Base-by-base conservation (phyloP, 2,329 filamentous ascomycete species). In the Berkeleyomyces rouxiae region DNA sequence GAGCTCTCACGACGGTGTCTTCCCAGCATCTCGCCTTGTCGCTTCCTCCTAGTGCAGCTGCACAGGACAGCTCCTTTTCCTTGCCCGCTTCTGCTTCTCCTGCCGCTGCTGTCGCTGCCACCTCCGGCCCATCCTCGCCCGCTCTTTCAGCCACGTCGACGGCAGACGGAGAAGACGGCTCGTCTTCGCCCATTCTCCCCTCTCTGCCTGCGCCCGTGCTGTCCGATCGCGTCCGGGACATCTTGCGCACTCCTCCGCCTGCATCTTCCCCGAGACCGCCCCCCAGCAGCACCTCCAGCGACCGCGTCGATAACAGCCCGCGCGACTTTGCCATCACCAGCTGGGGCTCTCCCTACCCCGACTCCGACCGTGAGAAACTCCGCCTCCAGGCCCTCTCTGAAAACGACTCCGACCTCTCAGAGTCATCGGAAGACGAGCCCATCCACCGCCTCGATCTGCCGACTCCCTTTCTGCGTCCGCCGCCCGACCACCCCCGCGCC, bases 281-380 rank as follows among this genome's bases (percentile, higher is more conserved):
- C 42, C 43, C 39, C 37, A 46, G 11, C 44, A 59, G 37, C 37
- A 36, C 33, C 9, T 40, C 33, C 16, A 16, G 47, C 37, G 44
- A 61, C 43, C 13, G 16, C 31, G 46, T 46, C 47, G 6, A 53
- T 9, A 7, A 47, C 36, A 61, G 61, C 57, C 63, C 63, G 36
- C 74, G 49, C 58, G 61, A 72, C 64, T 83, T 81, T 72, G 78
- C 79, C 65, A 93, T 89, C 57, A 86, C 90, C 58, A 91, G 86
- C 71, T 96, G 91, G 90, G 91, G 91, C 63, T 96, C 90, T 61
- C 91, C 91, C 31, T 96, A 96, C 74, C 85, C 87, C 62, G 80
- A 79, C 66, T 80, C 85, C 46, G 86, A 81, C 63, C 72, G 71
- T 67, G 73, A 70, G 55, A 73, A 78, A 65, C 74, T 79, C 62